phyloP scores from a whole-genome alignment of 305 asterid species.

The Coffea humblotiana region DNA sequence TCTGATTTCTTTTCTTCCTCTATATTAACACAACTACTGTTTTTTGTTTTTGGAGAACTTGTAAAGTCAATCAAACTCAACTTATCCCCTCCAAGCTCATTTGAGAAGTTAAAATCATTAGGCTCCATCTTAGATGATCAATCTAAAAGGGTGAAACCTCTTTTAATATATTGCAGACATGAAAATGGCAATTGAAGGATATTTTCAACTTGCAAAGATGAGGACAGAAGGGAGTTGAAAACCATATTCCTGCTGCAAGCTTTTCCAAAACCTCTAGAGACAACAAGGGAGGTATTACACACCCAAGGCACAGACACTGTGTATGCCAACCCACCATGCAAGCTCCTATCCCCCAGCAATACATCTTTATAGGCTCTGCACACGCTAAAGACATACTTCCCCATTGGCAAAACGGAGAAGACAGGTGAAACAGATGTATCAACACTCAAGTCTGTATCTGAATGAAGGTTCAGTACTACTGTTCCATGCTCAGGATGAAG shows the following conservation, averaged over 20 bases:
- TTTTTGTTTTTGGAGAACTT: too few relatives aligned
- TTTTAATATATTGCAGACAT: conserved; percentile 57
- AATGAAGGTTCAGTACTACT: conserved; percentile 75
- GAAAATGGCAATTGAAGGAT: conserved; percentile 61
- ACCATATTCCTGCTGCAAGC: conserved; percentile 27
- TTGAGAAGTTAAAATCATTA: background rate
- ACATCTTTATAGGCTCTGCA: conserved; percentile 52
- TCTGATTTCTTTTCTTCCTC: too few relatives aligned
- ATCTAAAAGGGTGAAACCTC: conserved; percentile 53
- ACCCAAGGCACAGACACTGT: conserved; percentile 79
- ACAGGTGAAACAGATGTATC: conserved; percentile 25
- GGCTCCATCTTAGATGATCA: conserved; percentile 13
- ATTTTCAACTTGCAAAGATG: conserved; percentile 54
- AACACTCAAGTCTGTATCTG: conserved; percentile 43
- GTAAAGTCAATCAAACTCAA: too few relatives aligned
- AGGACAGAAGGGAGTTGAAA: conserved; percentile 43
- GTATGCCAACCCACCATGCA: conserved; percentile 46
- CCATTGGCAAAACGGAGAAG: conserved; percentile 37
- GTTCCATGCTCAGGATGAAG: conserved; percentile 84
- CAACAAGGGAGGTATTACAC: conserved; percentile 68
- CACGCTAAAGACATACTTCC: conserved; percentile 49
- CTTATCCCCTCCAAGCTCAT: too few relatives aligned
- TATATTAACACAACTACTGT: too few relatives aligned
- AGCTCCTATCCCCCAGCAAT: conserved; percentile 36
- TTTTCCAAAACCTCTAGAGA: conserved; percentile 54